A percentile compares a stretch with the other conserved stretches of the same genome.
Conservation (phyloP, 2,329 filamentous ascomycete species). For the Cercospora sp. region DNA sequence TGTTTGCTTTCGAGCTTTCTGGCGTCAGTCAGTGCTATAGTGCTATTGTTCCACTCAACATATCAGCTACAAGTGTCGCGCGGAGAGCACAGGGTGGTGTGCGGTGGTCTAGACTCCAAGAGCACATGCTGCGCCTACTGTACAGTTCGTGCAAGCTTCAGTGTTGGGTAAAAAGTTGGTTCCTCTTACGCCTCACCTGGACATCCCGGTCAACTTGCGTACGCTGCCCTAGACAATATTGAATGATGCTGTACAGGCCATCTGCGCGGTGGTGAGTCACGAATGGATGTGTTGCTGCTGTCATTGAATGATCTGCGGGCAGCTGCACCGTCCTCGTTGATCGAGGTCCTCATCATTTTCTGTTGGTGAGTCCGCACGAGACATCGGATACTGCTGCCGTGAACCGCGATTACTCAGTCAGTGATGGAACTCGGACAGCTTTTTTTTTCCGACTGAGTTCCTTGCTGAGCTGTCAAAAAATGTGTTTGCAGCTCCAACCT, state of each 20-base stretch:
- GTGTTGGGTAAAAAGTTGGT: not conserved
- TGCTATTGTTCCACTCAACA: not conserved
- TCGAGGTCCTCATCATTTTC: not conserved
- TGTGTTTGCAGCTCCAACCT: not conserved
- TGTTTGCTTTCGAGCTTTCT: not conserved
- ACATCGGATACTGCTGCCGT: not conserved
- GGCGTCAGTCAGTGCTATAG: not conserved
- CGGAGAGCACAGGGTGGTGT: not conserved
- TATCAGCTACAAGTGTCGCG: not conserved
- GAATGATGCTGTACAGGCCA: not conserved
- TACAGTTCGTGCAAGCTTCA: too few species aligned
- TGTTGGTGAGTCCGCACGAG: not conserved
- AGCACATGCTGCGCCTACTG: not conserved
- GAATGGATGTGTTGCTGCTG: not conserved
- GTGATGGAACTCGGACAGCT: not conserved
- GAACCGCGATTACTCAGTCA: not conserved
- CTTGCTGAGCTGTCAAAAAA: not conserved
- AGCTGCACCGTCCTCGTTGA: not conserved
- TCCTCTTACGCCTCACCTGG: not conserved
- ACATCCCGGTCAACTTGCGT: not conserved
- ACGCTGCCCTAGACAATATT: not conserved
- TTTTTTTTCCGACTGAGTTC: not conserved
- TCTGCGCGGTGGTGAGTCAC: not conserved
- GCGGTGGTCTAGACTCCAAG: not conserved
- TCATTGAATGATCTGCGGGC: not conserved